Conservation (phyloP, 2,329 filamentous ascomycete genomes). For the Ophiostoma perfectum region DNA sequence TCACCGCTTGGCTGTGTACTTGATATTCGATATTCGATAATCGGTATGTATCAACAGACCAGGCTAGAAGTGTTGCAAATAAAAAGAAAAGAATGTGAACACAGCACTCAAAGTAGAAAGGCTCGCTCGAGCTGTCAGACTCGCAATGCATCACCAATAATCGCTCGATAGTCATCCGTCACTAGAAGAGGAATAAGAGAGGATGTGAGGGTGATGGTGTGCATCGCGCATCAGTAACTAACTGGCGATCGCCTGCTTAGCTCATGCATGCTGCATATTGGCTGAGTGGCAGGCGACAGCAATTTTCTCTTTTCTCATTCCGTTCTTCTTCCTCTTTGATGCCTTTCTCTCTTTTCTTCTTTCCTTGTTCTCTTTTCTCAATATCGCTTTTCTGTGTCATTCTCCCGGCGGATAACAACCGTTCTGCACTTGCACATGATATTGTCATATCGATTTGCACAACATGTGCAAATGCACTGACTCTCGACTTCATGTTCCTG, state of each 20-base stretch:
- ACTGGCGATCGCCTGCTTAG: constrained; percentile 5
- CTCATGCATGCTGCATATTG: constrained; percentile 3
- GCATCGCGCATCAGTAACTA: not conserved
- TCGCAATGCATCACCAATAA: not conserved
- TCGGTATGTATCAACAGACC: not conserved
- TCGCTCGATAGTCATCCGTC: not conserved
- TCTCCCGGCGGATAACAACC: not conserved
- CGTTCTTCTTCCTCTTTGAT: not conserved
- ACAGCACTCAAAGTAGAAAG: not conserved
- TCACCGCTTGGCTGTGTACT: not conserved
- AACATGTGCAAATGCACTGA: not conserved
- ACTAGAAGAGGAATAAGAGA: not conserved
- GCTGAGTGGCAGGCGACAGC: not conserved
- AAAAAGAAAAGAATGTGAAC: not conserved
- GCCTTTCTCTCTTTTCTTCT: not conserved
- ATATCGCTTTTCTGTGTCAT: too few species aligned
- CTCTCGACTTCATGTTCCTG: not conserved
- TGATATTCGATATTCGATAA: not conserved
- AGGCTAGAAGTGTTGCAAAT: too few species aligned
- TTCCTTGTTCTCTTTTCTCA: not conserved
- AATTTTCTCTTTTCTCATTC: not conserved
- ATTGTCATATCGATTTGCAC: not conserved
- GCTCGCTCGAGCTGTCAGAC: constrained; percentile 2
- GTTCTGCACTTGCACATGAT: not conserved
- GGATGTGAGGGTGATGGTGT: constrained; percentile 5